These are phyloP conservation scores for Tothia fuscella DNA, from an alignment of 2,329 filamentous ascomycete species.

Conservation along the genomic window DNA sequence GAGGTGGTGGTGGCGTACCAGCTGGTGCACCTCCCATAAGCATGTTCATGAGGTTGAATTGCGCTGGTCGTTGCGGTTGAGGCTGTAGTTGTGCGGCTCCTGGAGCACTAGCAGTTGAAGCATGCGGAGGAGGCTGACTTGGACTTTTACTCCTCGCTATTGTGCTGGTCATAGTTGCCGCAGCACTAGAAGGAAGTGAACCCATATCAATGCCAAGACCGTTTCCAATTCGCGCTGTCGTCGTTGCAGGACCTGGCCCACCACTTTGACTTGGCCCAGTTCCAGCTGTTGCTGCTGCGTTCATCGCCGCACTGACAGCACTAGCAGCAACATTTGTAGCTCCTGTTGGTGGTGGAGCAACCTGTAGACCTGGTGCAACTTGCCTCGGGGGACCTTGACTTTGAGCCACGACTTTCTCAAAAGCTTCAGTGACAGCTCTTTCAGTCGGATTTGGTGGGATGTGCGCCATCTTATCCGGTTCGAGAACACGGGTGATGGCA, in stretches of 20 bases:
- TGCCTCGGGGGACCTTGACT: slow-evolving; percentile 10
- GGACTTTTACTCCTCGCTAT: not conserved
- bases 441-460: not conserved
- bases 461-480: slow-evolving; percentile 8
- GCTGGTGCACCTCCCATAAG: not conserved
- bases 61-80: not conserved
- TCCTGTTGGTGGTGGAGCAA: not conserved
- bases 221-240: not conserved
- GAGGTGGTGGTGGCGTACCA: not conserved
- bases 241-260: not conserved
- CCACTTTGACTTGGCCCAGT: not conserved
- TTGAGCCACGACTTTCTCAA: slow-evolving; percentile 2
- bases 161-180: not conserved
- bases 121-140: not conserved
- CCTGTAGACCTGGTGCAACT: not conserved
- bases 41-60: slow-evolving; percentile 7
- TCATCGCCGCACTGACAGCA: not conserved
- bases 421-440: not conserved
- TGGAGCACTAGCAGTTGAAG: not conserved
- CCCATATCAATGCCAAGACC: not conserved
- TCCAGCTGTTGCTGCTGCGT: not conserved
- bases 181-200: not conserved
- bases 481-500: slow-evolving; percentile 8
- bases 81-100: not conserved
- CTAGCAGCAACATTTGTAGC: not conserved